These are phyloP conservation scores for Eimeria maxima DNA, from an alignment of 169 alveolate species.

Conservation along the genomic window DNA sequence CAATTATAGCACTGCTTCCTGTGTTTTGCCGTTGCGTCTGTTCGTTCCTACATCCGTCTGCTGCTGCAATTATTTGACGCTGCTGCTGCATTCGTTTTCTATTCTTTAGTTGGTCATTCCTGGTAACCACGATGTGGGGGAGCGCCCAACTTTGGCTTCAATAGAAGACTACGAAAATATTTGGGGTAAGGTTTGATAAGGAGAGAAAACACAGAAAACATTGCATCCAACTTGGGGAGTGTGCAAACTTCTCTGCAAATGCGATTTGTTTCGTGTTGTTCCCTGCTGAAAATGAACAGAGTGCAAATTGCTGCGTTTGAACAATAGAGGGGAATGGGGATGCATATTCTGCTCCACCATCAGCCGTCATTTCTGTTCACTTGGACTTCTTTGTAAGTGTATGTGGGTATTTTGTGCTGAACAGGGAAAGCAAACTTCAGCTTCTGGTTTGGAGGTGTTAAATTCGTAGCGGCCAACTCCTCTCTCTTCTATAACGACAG, in stretches of 20 bases:
- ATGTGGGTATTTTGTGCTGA: not conserved
- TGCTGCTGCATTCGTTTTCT: not conserved
- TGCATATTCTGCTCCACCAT: too few species aligned
- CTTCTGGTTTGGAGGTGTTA: slow-evolving; percentile 57
- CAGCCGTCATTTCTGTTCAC: not conserved
- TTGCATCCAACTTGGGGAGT: too few species aligned
- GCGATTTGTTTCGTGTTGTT: too few species aligned
- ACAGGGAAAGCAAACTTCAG: slow-evolving; percentile 38
- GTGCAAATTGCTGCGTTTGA: too few species aligned
- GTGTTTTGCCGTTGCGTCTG: not conserved
- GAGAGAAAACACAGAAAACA: not conserved
- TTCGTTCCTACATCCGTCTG: not conserved
- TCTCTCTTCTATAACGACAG: slow-evolving; percentile 21
- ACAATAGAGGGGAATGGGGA: too few species aligned
- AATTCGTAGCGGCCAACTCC: slow-evolving; percentile 23
- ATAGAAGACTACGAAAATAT: slow-evolving; percentile 29
- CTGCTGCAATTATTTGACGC: not conserved
- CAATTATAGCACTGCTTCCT: too few species aligned
- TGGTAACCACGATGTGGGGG: slow-evolving; percentile 41
- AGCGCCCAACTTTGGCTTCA: not conserved
- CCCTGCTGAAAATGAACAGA: too few species aligned
- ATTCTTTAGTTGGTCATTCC: not conserved
- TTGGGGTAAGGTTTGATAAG: not conserved
- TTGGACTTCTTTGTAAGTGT: not conserved
- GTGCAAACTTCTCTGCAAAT: too few species aligned